Evolutionary conservation across 2,329 filamentous ascomycete genomes (phyloP), one percentile per base, ranked within the genome.

Genomic region (Geoglossum cookeanum): DNA sequence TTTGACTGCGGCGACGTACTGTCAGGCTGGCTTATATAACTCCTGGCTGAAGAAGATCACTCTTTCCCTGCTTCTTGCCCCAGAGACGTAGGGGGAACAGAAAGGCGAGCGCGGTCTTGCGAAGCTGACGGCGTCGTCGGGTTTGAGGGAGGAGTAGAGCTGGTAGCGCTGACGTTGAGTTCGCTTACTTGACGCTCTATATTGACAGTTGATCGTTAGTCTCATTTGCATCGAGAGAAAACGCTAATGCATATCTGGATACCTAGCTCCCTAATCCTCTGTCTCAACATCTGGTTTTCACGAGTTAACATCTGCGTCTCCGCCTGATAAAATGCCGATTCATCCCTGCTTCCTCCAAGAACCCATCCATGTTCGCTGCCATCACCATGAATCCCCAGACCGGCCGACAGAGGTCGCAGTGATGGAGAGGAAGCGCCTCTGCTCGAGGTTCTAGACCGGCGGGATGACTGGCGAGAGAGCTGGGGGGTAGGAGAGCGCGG

Each of bases 231-330:
- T 39, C 17, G 1, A 53, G 7, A 42, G n/a, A 55, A 60, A 17
- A 37, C 29, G n/a, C 49, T 49, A 17, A 9, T 15, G 33, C 37
- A 45, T 30, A 56, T 52, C 47, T n/a, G 56, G 65, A 60, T 64
- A 72, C 70, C 71, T 59, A 75, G 62, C 59, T 75, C 73, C 39
- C 72, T 68, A 55, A 75, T 74, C 11, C 73, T 66, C 60, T 70
- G 66, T 27, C 70, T 68, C 42, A 75, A 64, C 66, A 75, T 72
- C 59, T 73, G 71, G 56, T 75, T 75, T 59, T 75, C 73, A 45
- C 73, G 66, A 8, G 67, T 68, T 33, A 75, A 62, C 61, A 68
- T 73, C 32, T 70, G 67, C 7, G 71, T 71, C 60, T 75, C 73
- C 22, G 72, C 70, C 61, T 75, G 73, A 59, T 73, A 74, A 60